These are phyloP conservation scores for Botryotinia narcissicola DNA, from an alignment of 2,329 filamentous ascomycete genomes.

Conservation along the genomic window DNA sequence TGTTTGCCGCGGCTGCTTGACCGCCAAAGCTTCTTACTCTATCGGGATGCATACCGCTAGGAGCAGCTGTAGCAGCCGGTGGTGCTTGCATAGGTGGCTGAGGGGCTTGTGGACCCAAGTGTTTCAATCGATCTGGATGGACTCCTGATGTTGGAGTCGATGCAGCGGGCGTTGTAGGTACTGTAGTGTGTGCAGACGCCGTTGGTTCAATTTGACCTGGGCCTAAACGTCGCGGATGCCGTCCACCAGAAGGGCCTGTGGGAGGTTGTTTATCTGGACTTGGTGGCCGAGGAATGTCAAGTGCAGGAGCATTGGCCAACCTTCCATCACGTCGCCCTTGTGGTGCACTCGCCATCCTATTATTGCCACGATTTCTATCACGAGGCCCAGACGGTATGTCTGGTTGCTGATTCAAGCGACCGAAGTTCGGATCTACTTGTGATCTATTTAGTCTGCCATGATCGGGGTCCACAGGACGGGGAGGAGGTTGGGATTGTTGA, in stretches of 20 bases:
- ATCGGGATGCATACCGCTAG: conserved; percentile 37
- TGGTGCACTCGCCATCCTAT: conserved; percentile 27
- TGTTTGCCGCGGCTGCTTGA: conserved; percentile 33
- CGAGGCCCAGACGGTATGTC: conserved; percentile 56
- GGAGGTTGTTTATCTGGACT: conserved; percentile 38
- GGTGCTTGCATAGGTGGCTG: conserved; percentile 40
- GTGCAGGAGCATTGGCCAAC: conserved; percentile 11
- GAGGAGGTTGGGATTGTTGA: conserved; percentile 38
- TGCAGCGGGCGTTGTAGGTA: conserved; percentile 35
- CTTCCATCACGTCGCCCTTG: conserved; percentile 30
- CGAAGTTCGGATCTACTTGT: conserved; percentile 61
- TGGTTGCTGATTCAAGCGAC: conserved; percentile 54
- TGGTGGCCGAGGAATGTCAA: conserved; percentile 34
- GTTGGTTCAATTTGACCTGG: conserved; percentile 33
- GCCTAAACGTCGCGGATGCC: conserved; percentile 31
- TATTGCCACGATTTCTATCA: conserved; percentile 46
- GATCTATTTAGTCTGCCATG: conserved; percentile 46
- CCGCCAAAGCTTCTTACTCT: conserved; percentile 33
- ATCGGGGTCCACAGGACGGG: conserved; percentile 47
- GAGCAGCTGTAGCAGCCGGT: conserved; percentile 34
- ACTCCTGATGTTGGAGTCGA: conserved; percentile 27
- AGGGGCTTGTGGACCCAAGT: conserved; percentile 42
- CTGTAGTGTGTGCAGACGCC: conserved; percentile 26
- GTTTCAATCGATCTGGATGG: conserved; percentile 45
- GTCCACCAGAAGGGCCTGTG: conserved; percentile 38